Conservation (phyloP, 176 grass and related monocot species). For the Saccharum spontaneum region DNA sequence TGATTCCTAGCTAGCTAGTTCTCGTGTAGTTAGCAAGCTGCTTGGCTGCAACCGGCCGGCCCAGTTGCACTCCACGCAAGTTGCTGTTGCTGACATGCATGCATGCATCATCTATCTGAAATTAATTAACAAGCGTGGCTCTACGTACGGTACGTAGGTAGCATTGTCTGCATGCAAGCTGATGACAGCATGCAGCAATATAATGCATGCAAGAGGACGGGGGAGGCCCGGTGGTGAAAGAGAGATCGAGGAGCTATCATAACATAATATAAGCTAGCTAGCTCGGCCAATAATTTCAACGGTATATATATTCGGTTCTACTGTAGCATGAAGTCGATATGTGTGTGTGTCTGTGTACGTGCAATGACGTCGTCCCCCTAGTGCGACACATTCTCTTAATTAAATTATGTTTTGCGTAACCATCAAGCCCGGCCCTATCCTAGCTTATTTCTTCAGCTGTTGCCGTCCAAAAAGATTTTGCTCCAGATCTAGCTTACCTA, state of each 20-base stretch:
- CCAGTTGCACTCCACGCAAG: not conserved
- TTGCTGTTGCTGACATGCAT: not conserved
- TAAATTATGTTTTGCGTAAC: not conserved
- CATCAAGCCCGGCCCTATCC: not conserved
- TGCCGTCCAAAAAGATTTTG: slow-evolving; percentile 30
- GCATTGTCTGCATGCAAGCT: not conserved
- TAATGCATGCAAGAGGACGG: not conserved
- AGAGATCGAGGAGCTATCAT: not conserved
- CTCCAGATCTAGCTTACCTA: slow-evolving; percentile 24
- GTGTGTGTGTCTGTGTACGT: not conserved
- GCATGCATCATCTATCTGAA: not conserved
- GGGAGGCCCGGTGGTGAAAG: not conserved
- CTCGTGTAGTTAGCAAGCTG: not conserved
- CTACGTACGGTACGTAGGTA: not conserved
- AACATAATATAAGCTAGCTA: not conserved
- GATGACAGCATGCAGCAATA: not conserved
- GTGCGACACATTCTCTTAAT: not conserved
- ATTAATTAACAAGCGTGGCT: not conserved
- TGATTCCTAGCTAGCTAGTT: not conserved
- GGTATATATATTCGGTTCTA: not conserved
- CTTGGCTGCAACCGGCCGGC: not conserved
- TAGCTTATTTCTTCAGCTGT: slow-evolving; percentile 1
- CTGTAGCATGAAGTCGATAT: not conserved
- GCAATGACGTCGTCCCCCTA: not conserved
- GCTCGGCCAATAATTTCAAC: too few species aligned